Percentiles rank a stretch among this genome's conserved stretches.
Conservation (phyloP, 2,329 filamentous ascomycete species). For the Amauroascus niger region DNA sequence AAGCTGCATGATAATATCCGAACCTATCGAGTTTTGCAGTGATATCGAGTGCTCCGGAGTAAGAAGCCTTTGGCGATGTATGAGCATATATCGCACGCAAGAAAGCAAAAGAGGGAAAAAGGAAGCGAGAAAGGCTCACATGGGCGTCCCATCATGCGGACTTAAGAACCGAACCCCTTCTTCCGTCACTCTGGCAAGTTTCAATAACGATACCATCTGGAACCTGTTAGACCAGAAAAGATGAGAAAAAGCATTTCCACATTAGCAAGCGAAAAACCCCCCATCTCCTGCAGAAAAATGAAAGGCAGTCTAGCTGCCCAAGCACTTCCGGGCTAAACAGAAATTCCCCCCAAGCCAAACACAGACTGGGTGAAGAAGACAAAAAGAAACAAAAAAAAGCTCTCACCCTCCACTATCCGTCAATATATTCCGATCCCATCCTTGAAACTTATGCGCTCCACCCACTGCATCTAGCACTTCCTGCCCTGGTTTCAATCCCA, state of each 20-base stretch:
- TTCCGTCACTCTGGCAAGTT: conserved; percentile 88
- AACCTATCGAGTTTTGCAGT: conserved; percentile 92
- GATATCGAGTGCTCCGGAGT: conserved; percentile 96
- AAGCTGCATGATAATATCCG: conserved; percentile 98
- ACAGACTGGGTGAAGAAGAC: not conserved
- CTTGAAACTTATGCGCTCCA: conserved; percentile 87
- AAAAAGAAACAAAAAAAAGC: conserved; percentile 10
- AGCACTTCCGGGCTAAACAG: too few relatives aligned
- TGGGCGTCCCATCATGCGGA: conserved; percentile 86
- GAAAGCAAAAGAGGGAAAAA: not conserved
- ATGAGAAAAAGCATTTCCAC: not conserved
- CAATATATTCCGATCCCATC: conserved; percentile 90
- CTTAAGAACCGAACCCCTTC: conserved; percentile 93
- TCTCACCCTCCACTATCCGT: conserved; percentile 54
- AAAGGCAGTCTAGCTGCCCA: not conserved
- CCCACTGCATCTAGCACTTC: conserved; percentile 77
- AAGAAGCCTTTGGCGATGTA: conserved; percentile 51
- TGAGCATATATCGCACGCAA: not conserved
- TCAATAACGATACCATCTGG: conserved; percentile 94
- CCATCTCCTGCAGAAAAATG: not conserved
- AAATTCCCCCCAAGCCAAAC: not conserved
- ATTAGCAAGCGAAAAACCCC: conserved; percentile 4
- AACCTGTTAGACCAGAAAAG: conserved; percentile 51
- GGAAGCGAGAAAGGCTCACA: conserved; percentile 43
- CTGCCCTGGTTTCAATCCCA: conserved; percentile 90